Base-by-base conservation (phyloP, 2,329 filamentous ascomycete species). In the Dactylellina sp. region DNA sequence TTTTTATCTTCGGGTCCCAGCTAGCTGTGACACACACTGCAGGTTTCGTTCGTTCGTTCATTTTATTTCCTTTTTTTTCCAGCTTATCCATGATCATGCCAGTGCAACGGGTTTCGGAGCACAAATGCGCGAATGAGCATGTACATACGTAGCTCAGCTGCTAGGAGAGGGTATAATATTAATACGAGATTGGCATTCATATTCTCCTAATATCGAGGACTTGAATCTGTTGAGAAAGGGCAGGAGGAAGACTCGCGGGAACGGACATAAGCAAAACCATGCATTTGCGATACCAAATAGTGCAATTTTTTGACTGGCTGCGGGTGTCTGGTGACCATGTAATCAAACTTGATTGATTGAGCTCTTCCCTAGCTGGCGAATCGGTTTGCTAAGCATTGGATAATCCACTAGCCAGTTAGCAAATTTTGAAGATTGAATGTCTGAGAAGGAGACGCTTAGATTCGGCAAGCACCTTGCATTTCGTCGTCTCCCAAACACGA, bases 331-430 rank as follows among this genome's bases (percentile, higher is more conserved):
- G 42, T 55, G 52, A 66, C 44, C 62, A 49, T 22, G 32, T 42
- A 56, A 16, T 37, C 28, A 12, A 32, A 52, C 40, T 40, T 2
- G 50, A 40, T 55, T 32, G 49, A 32, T 52, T 52, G 53, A 57
- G 63, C 63, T 68, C 59, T 42, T 49, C 53, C 56, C 56, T 39
- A 60, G 40, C 22, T 47, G 55, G 53, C 55, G 53, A 52, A 68
- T 60, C 39, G n/a, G 53, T 60, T 68, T 68, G 63, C 63, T 68
- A 68, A 68, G 63, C 37, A 53, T 68, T 68, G 55, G 63, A 60
- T 68, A 68, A 68, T 68, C 37, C n/a, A 24, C 46, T 28, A 39
- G 5, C 28, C 28, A 5, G 53, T 68, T 68, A 68, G 63, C 24
- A 18, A 14, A 22, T 16, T 44, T 40, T 3, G 20, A 57, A 25